phyloP scores from a whole-genome alignment of 805 yeast species.

The Zygosaccharomyces kombuchaensis region DNA sequence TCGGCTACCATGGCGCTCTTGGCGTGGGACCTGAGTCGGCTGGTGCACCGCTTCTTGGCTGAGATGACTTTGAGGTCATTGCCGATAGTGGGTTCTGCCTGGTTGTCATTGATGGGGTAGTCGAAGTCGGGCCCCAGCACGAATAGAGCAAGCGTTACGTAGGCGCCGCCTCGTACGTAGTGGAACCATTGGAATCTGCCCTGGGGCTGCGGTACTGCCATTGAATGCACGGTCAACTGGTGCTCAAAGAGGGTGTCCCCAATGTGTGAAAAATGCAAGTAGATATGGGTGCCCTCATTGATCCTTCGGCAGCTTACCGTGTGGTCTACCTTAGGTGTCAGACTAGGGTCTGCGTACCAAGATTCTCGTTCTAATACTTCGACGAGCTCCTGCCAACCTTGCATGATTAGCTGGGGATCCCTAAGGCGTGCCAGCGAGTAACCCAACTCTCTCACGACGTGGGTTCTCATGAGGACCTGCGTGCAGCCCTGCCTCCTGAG shows the following conservation, averaged over 20 bases:
- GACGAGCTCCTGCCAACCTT: conserved; percentile 1
- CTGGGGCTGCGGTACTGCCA: background rate
- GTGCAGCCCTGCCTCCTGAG: background rate
- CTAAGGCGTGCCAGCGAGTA: background rate
- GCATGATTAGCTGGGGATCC: background rate
- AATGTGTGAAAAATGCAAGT: background rate
- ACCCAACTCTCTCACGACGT: conserved; percentile 1
- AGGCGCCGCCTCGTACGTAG: conserved; percentile 3
- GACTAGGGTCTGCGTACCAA: too few species aligned
- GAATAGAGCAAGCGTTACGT: conserved; percentile 1
- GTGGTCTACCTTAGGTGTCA: background rate
- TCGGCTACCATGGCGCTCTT: conserved; percentile 4
- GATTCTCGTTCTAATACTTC: background rate
- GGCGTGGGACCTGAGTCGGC: conserved; percentile 4
- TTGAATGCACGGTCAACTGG: conserved; percentile 1
- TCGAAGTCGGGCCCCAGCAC: conserved; percentile 5
- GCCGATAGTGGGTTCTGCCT: conserved; percentile 5
- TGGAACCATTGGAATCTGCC: conserved; percentile 3
- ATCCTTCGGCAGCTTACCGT: background rate
- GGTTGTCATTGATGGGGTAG: conserved; percentile 6
- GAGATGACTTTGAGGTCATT: conserved; percentile 7
- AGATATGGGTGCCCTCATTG: background rate
- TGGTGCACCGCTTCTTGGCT: conserved; percentile 5
- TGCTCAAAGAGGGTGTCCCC: background rate
- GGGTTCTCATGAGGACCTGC: conserved; percentile 4